These are phyloP conservation scores for Dioscorea zingiberensis DNA, from an alignment of 106 monocot species.

Conservation along the genomic window DNA sequence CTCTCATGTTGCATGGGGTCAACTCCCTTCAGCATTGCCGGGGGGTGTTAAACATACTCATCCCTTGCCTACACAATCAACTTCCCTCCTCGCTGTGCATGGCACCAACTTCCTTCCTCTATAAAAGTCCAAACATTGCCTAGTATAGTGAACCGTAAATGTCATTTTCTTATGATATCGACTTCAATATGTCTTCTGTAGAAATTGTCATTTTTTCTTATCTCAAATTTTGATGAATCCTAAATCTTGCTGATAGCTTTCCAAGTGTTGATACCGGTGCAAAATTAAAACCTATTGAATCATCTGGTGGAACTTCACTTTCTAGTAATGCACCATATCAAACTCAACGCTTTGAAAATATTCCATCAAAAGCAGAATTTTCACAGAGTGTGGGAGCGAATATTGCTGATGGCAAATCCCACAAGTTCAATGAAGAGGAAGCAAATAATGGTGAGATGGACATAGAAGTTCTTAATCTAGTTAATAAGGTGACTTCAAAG, in stretches of 20 bases:
- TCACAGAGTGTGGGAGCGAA: conserved; percentile 80
- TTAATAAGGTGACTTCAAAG: conserved; percentile 23
- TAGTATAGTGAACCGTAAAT: no score
- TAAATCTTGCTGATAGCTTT: conserved; percentile 50
- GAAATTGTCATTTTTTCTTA: no score
- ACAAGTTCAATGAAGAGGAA: conserved; percentile 52
- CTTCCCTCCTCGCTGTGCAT: no score
- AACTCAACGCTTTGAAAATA: conserved; percentile 28
- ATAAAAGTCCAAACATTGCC: no score
- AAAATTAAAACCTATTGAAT: conserved; percentile 30
- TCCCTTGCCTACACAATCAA: no score
- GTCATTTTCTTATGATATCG: no score
- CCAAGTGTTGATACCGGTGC: conserved; percentile 28
- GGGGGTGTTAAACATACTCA: no score
- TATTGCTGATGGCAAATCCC: conserved; percentile 41
- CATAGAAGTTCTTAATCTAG: conserved; percentile 24
- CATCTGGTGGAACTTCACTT: conserved; percentile 11
- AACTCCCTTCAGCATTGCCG: no score
- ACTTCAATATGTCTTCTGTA: no score
- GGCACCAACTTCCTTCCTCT: no score
- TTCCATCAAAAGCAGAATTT: conserved; percentile 41
- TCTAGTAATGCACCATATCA: conserved; percentile 17
- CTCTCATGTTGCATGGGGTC: no score
- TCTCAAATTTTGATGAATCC: no score
- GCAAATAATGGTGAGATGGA: conserved; percentile 38